phyloP scores from a whole-genome alignment of 2,329 filamentous ascomycete species.

The Chrysoporthe puriensis region DNA sequence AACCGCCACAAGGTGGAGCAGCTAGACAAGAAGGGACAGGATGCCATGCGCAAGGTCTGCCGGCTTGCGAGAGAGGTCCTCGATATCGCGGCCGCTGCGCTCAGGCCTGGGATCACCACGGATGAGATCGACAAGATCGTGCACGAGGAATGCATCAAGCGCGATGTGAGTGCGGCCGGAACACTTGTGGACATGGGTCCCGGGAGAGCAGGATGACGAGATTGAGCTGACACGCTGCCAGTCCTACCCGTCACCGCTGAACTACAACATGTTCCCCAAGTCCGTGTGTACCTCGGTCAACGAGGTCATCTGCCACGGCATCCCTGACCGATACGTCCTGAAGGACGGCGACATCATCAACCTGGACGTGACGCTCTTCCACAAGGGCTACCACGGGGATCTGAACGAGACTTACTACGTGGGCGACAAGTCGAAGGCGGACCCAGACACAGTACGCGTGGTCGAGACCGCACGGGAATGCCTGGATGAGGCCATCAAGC shows the following conservation, averaged over 20 bases:
- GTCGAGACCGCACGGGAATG: constrained; percentile 90
- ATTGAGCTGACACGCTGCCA: constrained; percentile 41
- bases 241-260: constrained; percentile 93
- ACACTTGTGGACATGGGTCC: background rate
- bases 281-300: constrained; percentile 96
- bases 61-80: constrained; percentile 71
- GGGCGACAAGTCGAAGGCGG: constrained; percentile 80
- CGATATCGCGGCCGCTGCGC: constrained; percentile 70
- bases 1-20: constrained; percentile 82
- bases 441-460: constrained; percentile 86
- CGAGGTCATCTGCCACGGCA: constrained; percentile 98
- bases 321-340: constrained; percentile 86
- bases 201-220: background rate
- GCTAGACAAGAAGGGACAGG: constrained; percentile 68
- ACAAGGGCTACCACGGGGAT: constrained; percentile 93
- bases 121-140: constrained; percentile 77
- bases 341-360: constrained; percentile 96
- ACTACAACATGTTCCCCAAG: constrained; percentile 96
- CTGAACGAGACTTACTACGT: constrained; percentile 99
- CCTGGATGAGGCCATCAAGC: constrained; percentile 85
- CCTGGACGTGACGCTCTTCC: constrained; percentile 93
- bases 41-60: constrained; percentile 77
- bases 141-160: constrained; percentile 75
- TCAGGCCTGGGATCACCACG: constrained; percentile 73
- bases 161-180: constrained; percentile 59